Evolutionary conservation across 208 protist genomes (phyloP), one percentile per base, ranked within the genome.

Genomic region (Borovskyia barvae): DNA sequence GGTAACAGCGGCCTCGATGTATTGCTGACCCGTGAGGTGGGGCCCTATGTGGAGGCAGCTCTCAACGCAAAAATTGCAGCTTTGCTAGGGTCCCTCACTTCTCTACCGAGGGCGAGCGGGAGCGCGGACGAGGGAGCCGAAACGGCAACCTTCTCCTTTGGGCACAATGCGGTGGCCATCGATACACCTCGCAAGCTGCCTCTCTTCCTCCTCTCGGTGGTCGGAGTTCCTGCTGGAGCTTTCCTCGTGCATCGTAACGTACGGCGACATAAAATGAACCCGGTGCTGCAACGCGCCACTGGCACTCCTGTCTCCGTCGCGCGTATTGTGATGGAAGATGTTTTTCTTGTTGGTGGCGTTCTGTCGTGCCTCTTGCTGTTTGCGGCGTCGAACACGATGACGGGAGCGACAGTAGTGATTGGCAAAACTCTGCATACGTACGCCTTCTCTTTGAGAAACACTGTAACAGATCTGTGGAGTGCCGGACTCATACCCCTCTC

Each of bases 381-480:
- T 48, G 25, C 65, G 1, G 79, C 74, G 43, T 86, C 81, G 12
- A 89, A 88, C 72, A 66, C 42, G 25, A 85, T 81, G 47, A 78
- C 77, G 0, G 85, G 58, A 2, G 76, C 81, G 9, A 72, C 30
- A 12, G 72, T 92, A 1, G 36, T 74, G 11, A 28, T 91, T 0
- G 84, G 87, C 22, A 25, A 41, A 0, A 62, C 64, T 20, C 12
- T 90, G 15, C 33, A 73, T 20, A 45, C 94, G 4, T 92, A 97
- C 60, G 25, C 65, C 17, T 98, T 98, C 56, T 79, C 79, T 0
- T 66, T 98, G 30, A 47, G 56, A 37, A 84, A 88, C 56, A 92
- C 88, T 14, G 81, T 95, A 6, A 28, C 8, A 2, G 86, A 97
- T 25, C 76, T 98, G 69, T 98, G 87, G 88, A 6, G 78, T 1